These are phyloP conservation scores for Heimioporus punctisporus DNA, from an alignment of 1,284 basidiomycete species.

Conservation along the genomic window DNA sequence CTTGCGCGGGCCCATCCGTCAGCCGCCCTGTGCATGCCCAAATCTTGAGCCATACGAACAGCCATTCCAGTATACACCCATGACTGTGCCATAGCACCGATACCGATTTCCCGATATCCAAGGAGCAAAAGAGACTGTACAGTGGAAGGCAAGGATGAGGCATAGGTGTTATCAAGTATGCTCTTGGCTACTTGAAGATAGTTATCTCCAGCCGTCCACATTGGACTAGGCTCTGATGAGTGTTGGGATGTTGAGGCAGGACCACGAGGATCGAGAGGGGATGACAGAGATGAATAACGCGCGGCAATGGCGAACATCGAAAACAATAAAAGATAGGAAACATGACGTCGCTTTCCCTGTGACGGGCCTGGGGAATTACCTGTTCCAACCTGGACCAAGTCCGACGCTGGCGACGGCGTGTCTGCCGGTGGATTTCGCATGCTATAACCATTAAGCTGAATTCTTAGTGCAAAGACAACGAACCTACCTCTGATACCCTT, in stretches of 20 bases:
- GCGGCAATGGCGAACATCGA: constrained; percentile 80
- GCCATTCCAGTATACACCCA: constrained; percentile 85
- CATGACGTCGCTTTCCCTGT: constrained; percentile 43
- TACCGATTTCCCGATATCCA: constrained; percentile 83
- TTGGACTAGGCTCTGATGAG: constrained; percentile 52
- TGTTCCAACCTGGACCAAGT: constrained; percentile 23
- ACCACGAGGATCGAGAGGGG: constrained; percentile 41
- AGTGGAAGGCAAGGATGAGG: constrained; percentile 64
- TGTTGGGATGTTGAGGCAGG: constrained; percentile 40
- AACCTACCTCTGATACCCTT: constrained; percentile 53
- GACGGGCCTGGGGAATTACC: constrained; percentile 38
- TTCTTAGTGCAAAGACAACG: neutral
- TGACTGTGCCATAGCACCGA: constrained; percentile 86
- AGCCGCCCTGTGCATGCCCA: constrained; percentile 83
- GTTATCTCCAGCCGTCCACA: constrained; percentile 83
- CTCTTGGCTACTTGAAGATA: constrained; percentile 73
- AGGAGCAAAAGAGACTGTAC: constrained; percentile 80
- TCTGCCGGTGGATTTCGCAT: constrained; percentile 27
- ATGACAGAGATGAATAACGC: constrained; percentile 54
- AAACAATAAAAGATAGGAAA: constrained; percentile 71
- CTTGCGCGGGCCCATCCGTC: constrained; percentile 68
- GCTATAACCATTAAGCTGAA: constrained; percentile 8
- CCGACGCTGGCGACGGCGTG: constrained; percentile 35
- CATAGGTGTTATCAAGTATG: constrained; percentile 68
- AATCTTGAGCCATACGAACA: constrained; percentile 84